Evolutionary conservation across 164 flowering plant species (phyloP).

Genomic region (Platanus orientalis): DNA sequence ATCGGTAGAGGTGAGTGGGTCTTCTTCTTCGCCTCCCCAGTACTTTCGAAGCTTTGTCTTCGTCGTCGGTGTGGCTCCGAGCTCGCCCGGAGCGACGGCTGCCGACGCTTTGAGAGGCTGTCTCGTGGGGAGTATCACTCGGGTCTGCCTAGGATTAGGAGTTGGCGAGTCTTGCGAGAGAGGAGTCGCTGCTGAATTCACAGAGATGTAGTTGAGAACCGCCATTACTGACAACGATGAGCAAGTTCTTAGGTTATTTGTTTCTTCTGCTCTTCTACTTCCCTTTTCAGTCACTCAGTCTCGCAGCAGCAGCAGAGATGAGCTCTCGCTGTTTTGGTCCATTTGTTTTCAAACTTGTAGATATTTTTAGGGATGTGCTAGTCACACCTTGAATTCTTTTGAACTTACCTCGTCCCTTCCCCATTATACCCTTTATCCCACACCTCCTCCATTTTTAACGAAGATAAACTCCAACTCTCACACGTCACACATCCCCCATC

Average conservation of each 20-base stretch:
- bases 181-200: conserved; percentile 17
- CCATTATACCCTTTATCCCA: too few species aligned
- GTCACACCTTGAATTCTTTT: too few species aligned
- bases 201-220: conserved; percentile 19
- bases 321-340: too few species aligned
- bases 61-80: conserved; percentile 85
- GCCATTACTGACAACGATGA: conserved; percentile 15
- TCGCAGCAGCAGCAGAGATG: too few species aligned
- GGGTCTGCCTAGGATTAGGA: conserved; percentile 30
- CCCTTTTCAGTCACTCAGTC: too few species aligned
- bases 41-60: conserved; percentile 80
- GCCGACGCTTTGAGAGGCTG: conserved; percentile 88
- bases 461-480: too few species aligned
- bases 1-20: conserved; percentile 73
- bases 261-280: too few species aligned
- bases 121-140: conserved; percentile 70
- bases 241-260: background rate
- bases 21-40: conserved; percentile 82
- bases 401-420: too few species aligned
- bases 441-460: too few species aligned
- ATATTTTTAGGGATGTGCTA: too few species aligned
- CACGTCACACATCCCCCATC: too few species aligned
- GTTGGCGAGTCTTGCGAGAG: conserved; percentile 13
- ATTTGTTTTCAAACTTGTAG: too few species aligned
- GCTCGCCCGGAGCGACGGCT: conserved; percentile 85